Conservation (phyloP, 306 rosid genomes). For the Quercus wislizeni region DNA sequence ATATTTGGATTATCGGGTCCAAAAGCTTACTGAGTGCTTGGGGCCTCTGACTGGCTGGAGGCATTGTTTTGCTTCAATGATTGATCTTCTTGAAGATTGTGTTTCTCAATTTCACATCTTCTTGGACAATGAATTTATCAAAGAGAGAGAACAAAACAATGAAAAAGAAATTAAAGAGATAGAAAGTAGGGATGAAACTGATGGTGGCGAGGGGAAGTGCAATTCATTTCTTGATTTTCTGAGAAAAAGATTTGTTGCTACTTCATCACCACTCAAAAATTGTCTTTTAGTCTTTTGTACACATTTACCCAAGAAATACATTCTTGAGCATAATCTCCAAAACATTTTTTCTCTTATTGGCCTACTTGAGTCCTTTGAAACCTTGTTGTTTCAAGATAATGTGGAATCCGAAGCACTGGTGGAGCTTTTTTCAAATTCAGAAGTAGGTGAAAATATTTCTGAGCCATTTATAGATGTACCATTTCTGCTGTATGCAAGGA, state of each 20-base stretch:
- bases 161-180: not conserved
- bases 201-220: conserved; percentile 15
- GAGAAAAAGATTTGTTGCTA: conserved; percentile 40
- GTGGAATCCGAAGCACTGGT: conserved; percentile 35
- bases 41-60: conserved; percentile 52
- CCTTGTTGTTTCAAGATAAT: conserved; percentile 30
- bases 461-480: not conserved
- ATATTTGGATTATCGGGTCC: conserved; percentile 58
- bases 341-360: conserved; percentile 26
- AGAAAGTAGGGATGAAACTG: conserved; percentile 9
- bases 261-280: conserved; percentile 25
- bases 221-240: conserved; percentile 56
- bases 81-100: conserved; percentile 54
- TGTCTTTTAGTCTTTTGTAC: conserved; percentile 45
- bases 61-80: conserved; percentile 51
- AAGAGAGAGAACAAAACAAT: conserved; percentile 9
- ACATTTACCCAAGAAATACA: conserved; percentile 49
- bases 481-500: conserved; percentile 19
- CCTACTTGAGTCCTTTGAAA: conserved; percentile 39
- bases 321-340: conserved; percentile 31
- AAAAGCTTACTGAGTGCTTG: conserved; percentile 41
- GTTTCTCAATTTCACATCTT: conserved; percentile 54
- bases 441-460: conserved; percentile 11
- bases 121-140: conserved; percentile 42
- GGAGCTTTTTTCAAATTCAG: conserved; percentile 33